Base-by-base conservation (phyloP, 2,329 filamentous ascomycete genomes). In the Scedosporium apiospermum region DNA sequence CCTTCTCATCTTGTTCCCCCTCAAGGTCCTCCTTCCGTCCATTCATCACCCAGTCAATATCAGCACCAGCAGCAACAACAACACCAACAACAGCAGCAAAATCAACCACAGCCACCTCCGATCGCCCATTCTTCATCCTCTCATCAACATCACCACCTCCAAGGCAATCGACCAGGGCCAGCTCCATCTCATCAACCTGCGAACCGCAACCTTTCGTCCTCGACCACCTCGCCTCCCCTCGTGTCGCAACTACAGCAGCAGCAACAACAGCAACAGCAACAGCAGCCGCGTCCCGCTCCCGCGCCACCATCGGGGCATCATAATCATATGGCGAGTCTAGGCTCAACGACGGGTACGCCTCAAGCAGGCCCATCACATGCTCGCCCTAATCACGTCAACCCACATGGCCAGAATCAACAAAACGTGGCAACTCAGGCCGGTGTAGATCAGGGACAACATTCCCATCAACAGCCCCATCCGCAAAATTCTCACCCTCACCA, bases 201-300 rank as follows among this genome's bases (percentile, higher is more conserved):
- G 23, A 55, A 5, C 51, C 51, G 51, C 51, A 55, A 27, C 9
- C 16, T 21, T 21, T 49, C 51, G 27, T 23, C 51, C 21, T 55
- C 44, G 18, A 27, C 21, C 18, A 23, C 21, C 1, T 14, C 51
- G 1, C 51, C 51, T 27, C 23, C 51, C 12, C 2, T 55, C 5
- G 12, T 55, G 23, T 23, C 51, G 7, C 51, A 55, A 23, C 51
- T 26, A 5, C 55, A 58, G 5, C 60, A 27, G 23, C 60, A 41
- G 4, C 46, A 55, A 4, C 60, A 62, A 23, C 51, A 57, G 26
- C 60, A 55, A 16, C 60, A 55, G 10, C 60, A 62, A 23, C 51
- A 57, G 26, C 60, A 55, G 26, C 60, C 38, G 18, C 51, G 10
- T 14, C 51, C 18, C 6, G 6, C 23, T 16, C 34, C 34, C 6